Base-by-base conservation (phyloP, 805 yeast genomes). In the Metschnikowia noctiluminum region DNA sequence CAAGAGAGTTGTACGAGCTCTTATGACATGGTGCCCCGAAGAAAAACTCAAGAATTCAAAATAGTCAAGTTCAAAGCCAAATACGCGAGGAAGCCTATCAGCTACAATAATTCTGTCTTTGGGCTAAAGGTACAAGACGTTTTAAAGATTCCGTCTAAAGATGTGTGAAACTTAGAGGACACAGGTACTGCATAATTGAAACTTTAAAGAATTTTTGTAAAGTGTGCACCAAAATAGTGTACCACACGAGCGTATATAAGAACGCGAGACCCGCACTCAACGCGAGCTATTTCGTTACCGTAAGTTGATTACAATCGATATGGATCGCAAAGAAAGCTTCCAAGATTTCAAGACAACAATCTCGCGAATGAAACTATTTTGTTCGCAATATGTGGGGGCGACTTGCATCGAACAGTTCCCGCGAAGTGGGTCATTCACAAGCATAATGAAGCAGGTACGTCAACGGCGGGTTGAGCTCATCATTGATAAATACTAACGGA, bases 371-470 rank as follows among this genome's bases (percentile, higher is more conserved):
- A 30, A 38, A 28, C 12, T n/a, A 11, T 44, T 44, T 28, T 38
- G 48, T 32, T 39, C 38, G 7, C 28, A 31, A 26, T 44, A 26
- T 27, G 41, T 39, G 12, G 27, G 34, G 13, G 13, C 42, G n/a
- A 27, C 38, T 3, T 27, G 27, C 27, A 9, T 34, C 9, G 34
- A 35, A 7, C 8, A 35, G 15, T 13, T 12, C 13, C 13, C 34
- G 10, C 16, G n/a, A 11, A 35, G 45, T 10, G 39, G 27, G 13
- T 42, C 45, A 7, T 35, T 42, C 39, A 21, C 30, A 11, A 13
- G n/a, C 32, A 35, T 11, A 13, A 42, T 42, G 40, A 42, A 15
- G 26, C 34, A 16, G 27, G 45, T 42, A 42, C 14, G 45, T 42
- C n/a, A 5, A 34, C 11, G 6, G 32, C 10, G 13, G 10, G 12